A percentile compares a stretch with the other conserved stretches of the same genome.
phyloP scores from a whole-genome alignment of 495 filamentous ascomycete genomes.

The Parmelia sp. region DNA sequence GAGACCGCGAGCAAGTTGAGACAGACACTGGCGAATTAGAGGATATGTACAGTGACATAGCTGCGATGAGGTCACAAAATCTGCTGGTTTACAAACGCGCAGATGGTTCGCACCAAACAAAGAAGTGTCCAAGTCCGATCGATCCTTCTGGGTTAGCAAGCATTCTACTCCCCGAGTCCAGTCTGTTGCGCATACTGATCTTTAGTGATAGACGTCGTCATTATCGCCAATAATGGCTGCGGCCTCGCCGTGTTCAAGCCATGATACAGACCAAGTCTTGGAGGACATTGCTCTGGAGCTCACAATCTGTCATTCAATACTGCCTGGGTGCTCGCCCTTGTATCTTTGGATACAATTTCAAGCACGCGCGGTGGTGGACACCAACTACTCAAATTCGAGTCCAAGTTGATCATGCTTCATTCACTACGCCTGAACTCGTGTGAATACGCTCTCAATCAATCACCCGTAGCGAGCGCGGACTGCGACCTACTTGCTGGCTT shows the following conservation, averaged over 20 bases:
- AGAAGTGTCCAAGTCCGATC: slow-evolving; percentile 27
- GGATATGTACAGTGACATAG: slow-evolving; percentile 17
- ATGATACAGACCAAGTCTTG: neutral
- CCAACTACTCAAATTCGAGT: neutral
- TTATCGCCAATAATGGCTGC: neutral
- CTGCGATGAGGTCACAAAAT: slow-evolving; percentile 7
- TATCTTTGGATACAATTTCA: neutral
- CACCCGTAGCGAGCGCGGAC: neutral
- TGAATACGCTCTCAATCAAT: neutral
- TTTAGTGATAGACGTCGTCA: slow-evolving; percentile 5
- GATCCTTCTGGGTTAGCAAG: slow-evolving; percentile 11
- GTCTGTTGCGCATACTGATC: neutral
- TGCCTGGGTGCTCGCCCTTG: neutral
- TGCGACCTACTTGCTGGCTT: neutral
- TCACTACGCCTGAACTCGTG: neutral
- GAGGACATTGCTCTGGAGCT: neutral
- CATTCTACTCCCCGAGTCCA: neutral
- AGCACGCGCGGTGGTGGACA: neutral
- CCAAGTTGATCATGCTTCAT: neutral
- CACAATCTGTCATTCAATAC: neutral
- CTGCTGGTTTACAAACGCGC: slow-evolving; percentile 25
- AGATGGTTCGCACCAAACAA: slow-evolving; percentile 24
- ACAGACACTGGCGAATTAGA: slow-evolving; percentile 24
- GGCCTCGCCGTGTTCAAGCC: neutral
- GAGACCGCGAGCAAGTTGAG: slow-evolving; percentile 24